A percentile compares a stretch with the other conserved stretches of the same genome.
phyloP scores from a whole-genome alignment of 805 yeast species.

The Citeromyces matritensis region DNA sequence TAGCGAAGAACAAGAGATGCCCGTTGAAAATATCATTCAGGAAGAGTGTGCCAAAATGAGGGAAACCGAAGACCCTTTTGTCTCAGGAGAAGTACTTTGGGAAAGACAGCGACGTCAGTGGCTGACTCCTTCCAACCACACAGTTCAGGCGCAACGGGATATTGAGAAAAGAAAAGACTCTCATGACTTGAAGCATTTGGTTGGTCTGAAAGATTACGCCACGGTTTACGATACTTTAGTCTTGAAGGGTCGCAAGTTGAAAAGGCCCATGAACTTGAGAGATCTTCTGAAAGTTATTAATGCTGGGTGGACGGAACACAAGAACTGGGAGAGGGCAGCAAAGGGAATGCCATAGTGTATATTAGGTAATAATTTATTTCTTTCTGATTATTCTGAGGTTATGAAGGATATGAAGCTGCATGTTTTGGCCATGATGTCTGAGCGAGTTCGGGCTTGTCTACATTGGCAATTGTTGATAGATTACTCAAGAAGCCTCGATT shows the following conservation, averaged over 20 bases:
- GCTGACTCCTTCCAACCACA: constrained; percentile 20
- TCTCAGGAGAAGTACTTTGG: constrained; percentile 26
- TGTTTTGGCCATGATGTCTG: no score
- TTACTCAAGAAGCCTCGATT: no score
- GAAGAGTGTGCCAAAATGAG: constrained; percentile 11
- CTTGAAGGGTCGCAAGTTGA: constrained; percentile 51
- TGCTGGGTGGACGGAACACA: constrained; percentile 75
- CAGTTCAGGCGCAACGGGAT: constrained; percentile 10
- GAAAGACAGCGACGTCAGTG: constrained; percentile 51
- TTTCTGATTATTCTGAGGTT: no score
- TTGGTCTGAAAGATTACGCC: constrained; percentile 33
- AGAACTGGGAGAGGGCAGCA: constrained; percentile 40
- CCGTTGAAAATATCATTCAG: constrained; percentile 7
- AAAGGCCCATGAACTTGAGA: constrained; percentile 54
- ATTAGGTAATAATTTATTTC: no score
- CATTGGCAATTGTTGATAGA: no score
- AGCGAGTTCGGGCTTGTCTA: no score
- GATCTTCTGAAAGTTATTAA: constrained; percentile 63
- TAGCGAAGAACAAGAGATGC: constrained; percentile 8
- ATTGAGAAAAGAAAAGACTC: constrained; percentile 8
- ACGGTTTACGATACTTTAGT: constrained; percentile 58
- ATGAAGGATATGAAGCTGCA: no score
- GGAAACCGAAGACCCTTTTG: constrained; percentile 8
- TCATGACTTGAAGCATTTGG: constrained; percentile 12
- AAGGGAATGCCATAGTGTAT: constrained; percentile 1